These are phyloP conservation scores for Lachancea lanzarotensis DNA, from an alignment of 805 yeast genomes.

Conservation along the genomic window DNA sequence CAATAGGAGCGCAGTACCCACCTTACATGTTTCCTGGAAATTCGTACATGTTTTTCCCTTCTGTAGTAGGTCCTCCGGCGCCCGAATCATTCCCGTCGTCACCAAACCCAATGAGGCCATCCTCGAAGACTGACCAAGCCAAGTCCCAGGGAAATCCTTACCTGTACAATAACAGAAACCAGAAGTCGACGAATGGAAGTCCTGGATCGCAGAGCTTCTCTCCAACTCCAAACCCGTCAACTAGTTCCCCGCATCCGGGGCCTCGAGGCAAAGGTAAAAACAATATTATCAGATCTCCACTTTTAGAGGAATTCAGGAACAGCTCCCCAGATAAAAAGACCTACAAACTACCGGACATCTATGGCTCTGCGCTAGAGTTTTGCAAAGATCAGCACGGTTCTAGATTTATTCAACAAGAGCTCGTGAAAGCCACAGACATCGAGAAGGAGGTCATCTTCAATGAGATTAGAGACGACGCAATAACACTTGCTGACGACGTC, in stretches of 20 bases:
- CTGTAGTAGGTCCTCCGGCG: slow-evolving; percentile 18
- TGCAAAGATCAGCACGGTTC: slow-evolving; percentile 97
- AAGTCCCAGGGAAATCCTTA: slow-evolving; percentile 8
- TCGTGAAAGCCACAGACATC: slow-evolving; percentile 54
- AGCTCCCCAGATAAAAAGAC: slow-evolving; percentile 44
- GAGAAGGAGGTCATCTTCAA: slow-evolving; percentile 78
- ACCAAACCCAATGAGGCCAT: not conserved
- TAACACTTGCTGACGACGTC: slow-evolving; percentile 88
- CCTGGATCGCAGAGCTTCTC: not conserved
- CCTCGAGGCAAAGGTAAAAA: slow-evolving; percentile 9
- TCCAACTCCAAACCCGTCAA: not conserved
- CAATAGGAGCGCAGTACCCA: slow-evolving; percentile 8
- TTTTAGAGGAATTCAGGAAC: slow-evolving; percentile 76
- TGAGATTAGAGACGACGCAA: slow-evolving; percentile 68
- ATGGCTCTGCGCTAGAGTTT: slow-evolving; percentile 85
- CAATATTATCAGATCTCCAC: slow-evolving; percentile 60
- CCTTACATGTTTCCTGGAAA: slow-evolving; percentile 7
- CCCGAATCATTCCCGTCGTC: slow-evolving; percentile 6
- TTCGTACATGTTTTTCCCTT: slow-evolving; percentile 7
- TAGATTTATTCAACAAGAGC: slow-evolving; percentile 86
- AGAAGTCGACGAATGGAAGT: not conserved
- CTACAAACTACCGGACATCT: slow-evolving; percentile 63
- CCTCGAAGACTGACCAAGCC: not conserved
- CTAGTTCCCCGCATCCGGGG: not conserved
- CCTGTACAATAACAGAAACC: slow-evolving; percentile 5